Conservation (phyloP, 192 early-diverging fungal genomes). For the Spizellomyces punctatus region DNA sequence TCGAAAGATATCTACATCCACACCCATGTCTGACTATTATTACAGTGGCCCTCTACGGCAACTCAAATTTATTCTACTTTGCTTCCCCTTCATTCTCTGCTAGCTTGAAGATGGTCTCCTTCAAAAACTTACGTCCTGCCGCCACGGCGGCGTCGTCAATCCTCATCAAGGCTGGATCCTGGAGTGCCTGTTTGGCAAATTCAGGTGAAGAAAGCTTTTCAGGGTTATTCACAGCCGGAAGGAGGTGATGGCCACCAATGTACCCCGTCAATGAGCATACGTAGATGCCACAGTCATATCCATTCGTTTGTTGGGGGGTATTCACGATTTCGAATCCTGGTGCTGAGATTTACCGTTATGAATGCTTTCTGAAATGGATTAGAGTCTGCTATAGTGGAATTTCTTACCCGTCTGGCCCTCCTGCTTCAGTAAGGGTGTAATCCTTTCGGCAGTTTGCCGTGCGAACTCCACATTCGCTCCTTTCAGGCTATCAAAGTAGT, state of each 20-base stretch:
- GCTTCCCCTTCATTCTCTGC: neutral
- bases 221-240: neutral
- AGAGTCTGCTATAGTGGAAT: too few relatives aligned
- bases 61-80: too few relatives aligned
- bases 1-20: too few relatives aligned
- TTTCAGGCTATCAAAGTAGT: slow-evolving; percentile 3
- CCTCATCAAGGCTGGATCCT: neutral
- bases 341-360: neutral
- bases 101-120: neutral
- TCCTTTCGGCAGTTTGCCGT: neutral
- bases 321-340: neutral
- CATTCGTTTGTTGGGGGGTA: slow-evolving; percentile 25
- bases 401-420: too few relatives aligned
- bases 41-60: too few relatives aligned
- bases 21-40: too few relatives aligned
- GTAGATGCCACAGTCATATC: slow-evolving; percentile 30
- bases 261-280: slow-evolving; percentile 13
- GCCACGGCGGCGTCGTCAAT: neutral
- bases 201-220: neutral
- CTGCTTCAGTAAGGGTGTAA: neutral
- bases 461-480: neutral
- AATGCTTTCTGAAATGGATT: too few relatives aligned
- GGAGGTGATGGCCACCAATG: neutral
- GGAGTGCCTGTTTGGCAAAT: neutral
- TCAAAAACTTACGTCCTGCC: neutral